Conservation (phyloP, 768 basidiomycete species). For the Lentinula detonsa region DNA sequence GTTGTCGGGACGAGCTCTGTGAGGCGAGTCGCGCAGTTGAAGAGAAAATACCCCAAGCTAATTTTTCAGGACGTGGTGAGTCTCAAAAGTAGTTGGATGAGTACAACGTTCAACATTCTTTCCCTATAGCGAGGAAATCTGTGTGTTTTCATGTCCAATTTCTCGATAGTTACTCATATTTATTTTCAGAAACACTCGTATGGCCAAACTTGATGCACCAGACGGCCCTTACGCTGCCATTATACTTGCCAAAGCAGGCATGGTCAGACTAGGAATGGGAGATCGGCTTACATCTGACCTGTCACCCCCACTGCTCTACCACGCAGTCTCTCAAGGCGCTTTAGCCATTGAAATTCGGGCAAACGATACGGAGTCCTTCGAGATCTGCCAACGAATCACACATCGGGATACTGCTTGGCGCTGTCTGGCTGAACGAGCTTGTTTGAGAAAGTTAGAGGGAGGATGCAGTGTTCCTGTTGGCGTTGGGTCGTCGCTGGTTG, state of each 20-base stretch:
- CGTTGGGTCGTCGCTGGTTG: constrained; percentile 48
- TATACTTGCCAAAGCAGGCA: constrained; percentile 90
- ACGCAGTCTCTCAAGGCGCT: constrained; percentile 95
- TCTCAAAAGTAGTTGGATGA: constrained; percentile 13
- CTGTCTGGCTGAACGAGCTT: constrained; percentile 81
- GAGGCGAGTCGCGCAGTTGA: constrained; percentile 85
- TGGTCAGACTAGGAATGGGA: constrained; percentile 72
- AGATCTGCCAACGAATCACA: constrained; percentile 61
- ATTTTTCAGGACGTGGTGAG: constrained; percentile 86
- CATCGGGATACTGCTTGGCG: constrained; percentile 75
- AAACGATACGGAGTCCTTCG: constrained; percentile 53
- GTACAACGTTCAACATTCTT: neutral
- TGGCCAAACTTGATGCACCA: constrained; percentile 84
- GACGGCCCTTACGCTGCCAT: constrained; percentile 79
- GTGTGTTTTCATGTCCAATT: constrained; percentile 39
- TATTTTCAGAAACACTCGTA: constrained; percentile 69
- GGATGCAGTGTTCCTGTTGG: constrained; percentile 98
- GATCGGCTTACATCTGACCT: constrained; percentile 75
- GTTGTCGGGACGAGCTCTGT: constrained; percentile 97
- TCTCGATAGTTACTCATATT: neutral
- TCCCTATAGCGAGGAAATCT: constrained; percentile 71
- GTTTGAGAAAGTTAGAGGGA: constrained; percentile 86
- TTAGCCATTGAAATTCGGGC: constrained; percentile 80
- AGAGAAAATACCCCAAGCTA: constrained; percentile 67
- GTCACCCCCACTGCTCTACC: constrained; percentile 65